Evolutionary conservation across 805 yeast species (phyloP).

Genomic region (Wickerhamomyces bovis): DNA sequence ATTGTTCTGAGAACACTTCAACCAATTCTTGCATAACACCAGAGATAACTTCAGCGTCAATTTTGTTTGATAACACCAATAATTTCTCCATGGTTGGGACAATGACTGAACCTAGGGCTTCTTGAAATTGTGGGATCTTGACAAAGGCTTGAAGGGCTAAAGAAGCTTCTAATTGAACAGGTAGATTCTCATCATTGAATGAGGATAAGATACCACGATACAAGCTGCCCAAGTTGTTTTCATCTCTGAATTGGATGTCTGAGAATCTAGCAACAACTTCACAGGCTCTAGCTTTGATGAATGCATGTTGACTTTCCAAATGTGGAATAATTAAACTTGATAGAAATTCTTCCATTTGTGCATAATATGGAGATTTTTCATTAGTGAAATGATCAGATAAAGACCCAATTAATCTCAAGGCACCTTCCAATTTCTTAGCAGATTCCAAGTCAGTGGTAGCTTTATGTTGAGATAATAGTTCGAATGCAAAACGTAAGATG

Average conservation of each 20-base stretch:
- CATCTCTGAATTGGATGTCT: constrained; percentile 44
- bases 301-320: constrained; percentile 53
- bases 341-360: constrained; percentile 67
- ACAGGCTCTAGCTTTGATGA: constrained; percentile 71
- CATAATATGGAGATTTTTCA: constrained; percentile 48
- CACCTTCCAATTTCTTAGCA: constrained; percentile 71
- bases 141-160: constrained; percentile 79
- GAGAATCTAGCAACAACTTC: constrained; percentile 63
- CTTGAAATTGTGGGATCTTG: constrained; percentile 56
- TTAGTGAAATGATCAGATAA: constrained; percentile 53
- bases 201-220: constrained; percentile 41
- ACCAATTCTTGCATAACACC: constrained; percentile 95
- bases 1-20: constrained; percentile 77
- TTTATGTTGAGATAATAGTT: constrained; percentile 34
- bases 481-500: constrained; percentile 54
- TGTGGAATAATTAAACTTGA: constrained; percentile 63
- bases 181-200: constrained; percentile 43
- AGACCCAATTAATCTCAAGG: constrained; percentile 71
- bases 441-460: constrained; percentile 28
- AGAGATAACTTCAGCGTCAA: constrained; percentile 82
- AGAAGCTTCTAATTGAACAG: constrained; percentile 80
- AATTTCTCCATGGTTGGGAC: constrained; percentile 79
- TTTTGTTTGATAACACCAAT: constrained; percentile 64
- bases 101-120: constrained; percentile 60
- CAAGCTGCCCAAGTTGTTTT: constrained; percentile 30